Percentiles rank a stretch among this genome's conserved stretches.
phyloP scores from a whole-genome alignment of 2,329 filamentous ascomycete genomes.

The Penicillium sp. region DNA sequence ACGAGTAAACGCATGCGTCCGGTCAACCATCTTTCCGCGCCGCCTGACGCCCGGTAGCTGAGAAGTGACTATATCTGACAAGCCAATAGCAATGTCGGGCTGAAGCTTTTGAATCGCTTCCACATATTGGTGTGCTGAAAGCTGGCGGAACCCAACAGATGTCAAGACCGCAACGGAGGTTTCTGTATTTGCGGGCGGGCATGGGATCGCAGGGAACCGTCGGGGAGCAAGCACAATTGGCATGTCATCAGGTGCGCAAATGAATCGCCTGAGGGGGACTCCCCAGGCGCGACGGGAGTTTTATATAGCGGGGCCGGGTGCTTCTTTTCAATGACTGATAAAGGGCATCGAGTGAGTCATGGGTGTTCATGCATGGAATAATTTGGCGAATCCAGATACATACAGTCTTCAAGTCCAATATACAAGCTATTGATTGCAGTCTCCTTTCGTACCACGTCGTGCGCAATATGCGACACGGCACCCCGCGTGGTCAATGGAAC shows the following conservation, averaged over 20 bases:
- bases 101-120: constrained; percentile 59
- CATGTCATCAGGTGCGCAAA: constrained; percentile 60
- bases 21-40: constrained; percentile 74
- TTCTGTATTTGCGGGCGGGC: constrained; percentile 64
- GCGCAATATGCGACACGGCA: constrained; percentile 78
- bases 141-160: constrained; percentile 72
- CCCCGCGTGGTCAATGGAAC: constrained; percentile 77
- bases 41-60: constrained; percentile 63
- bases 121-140: constrained; percentile 65
- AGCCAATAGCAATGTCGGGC: constrained; percentile 73
- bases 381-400: constrained; percentile 34
- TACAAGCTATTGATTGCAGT: constrained; percentile 66
- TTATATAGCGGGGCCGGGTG: constrained; percentile 50
- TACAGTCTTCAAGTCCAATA: constrained; percentile 88
- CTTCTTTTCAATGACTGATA: constrained; percentile 58
- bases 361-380: background rate
- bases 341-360: constrained; percentile 29
- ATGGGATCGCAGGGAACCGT: constrained; percentile 67
- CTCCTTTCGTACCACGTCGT: constrained; percentile 68
- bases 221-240: constrained; percentile 71
- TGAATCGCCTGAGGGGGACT: constrained; percentile 68
- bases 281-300: constrained; percentile 40
- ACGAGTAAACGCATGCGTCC: constrained; percentile 76
- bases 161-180: constrained; percentile 72
- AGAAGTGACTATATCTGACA: constrained; percentile 67